A percentile compares a stretch with the other conserved stretches of the same genome.
Evolutionary conservation across 768 basidiomycete genomes (phyloP).

Genomic region (Cantharellus anzutake): DNA sequence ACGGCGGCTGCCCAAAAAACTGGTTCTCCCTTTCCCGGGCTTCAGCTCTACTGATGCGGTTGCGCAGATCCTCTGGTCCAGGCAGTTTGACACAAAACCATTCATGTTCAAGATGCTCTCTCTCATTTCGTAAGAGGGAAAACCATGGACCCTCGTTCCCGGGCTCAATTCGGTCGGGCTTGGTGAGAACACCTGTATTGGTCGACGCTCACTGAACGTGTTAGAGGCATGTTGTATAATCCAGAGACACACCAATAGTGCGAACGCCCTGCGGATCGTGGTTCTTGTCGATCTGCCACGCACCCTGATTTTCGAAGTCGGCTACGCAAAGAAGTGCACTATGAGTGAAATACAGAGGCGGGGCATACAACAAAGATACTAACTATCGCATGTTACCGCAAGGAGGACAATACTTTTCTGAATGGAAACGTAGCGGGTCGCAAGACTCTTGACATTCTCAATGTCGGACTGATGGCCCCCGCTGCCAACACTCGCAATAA

Average conservation of each 20-base stretch:
- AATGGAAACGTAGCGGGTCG: constrained; percentile 2
- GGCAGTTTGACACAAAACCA: constrained; percentile 45
- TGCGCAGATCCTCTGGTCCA: constrained; percentile 28
- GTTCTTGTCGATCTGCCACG: constrained; percentile 40
- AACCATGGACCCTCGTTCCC: constrained; percentile 42
- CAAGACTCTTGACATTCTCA: constrained; percentile 2
- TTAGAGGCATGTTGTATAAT: too few relatives aligned
- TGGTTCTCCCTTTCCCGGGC: constrained; percentile 37
- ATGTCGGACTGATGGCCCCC: constrained; percentile 5
- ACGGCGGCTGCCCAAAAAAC: constrained; percentile 26
- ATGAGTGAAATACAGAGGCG: not conserved
- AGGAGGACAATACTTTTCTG: constrained; percentile 6
- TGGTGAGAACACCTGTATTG: constrained; percentile 44
- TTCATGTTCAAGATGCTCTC: constrained; percentile 29
- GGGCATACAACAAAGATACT: not conserved
- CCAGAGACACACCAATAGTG: constrained; percentile 35
- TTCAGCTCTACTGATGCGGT: constrained; percentile 36
- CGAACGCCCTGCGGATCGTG: constrained; percentile 43
- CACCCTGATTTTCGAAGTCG: constrained; percentile 66
- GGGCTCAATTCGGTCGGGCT: constrained; percentile 44
- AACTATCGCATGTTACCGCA: constrained; percentile 7
- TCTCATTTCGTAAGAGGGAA: constrained; percentile 2
- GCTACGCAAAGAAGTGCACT: constrained; percentile 22
- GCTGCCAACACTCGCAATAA: constrained; percentile 5
- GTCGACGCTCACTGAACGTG: too few relatives aligned